phyloP scores from a whole-genome alignment of 2,329 filamentous ascomycete genomes.

The Colletotrichum sp. region DNA sequence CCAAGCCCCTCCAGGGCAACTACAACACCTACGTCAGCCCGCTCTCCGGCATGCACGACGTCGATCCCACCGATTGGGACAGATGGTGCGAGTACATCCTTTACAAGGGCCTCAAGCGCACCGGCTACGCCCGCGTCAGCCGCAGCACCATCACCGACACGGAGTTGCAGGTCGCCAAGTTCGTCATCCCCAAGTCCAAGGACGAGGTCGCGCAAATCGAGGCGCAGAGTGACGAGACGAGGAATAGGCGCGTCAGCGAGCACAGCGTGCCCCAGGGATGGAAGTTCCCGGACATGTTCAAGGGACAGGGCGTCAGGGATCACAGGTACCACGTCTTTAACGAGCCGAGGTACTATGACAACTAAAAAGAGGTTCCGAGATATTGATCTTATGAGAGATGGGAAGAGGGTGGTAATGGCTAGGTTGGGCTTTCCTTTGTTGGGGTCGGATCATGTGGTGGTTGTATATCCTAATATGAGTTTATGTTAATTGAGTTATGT shows the following conservation, averaged over 20 bases:
- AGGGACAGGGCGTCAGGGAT: conserved; percentile 83
- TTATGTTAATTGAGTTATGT: background rate
- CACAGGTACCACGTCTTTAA: conserved; percentile 96
- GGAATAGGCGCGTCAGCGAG: conserved; percentile 68
- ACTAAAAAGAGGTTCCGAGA: conserved; percentile 27
- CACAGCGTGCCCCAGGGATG: conserved; percentile 76
- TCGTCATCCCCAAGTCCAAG: conserved; percentile 77
- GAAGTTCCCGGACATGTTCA: conserved; percentile 85
- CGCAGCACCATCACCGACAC: conserved; percentile 95
- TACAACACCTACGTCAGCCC: conserved; percentile 95
- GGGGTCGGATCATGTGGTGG: background rate
- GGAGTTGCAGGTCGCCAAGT: conserved; percentile 95
- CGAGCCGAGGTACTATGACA: conserved; percentile 76
- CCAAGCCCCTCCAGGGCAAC: conserved; percentile 87
- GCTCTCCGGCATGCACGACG: conserved; percentile 90
- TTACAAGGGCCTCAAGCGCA: conserved; percentile 85
- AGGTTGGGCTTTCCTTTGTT: background rate
- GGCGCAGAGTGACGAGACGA: conserved; percentile 53
- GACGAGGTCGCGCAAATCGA: conserved; percentile 55
- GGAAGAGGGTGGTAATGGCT: background rate
- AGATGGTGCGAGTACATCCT: conserved; percentile 99
- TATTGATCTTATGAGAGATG: background rate
- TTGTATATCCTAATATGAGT: background rate
- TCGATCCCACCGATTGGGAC: conserved; percentile 92
- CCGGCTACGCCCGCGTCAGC: conserved; percentile 89